A percentile compares a stretch with the other conserved stretches of the same genome.
phyloP scores from a whole-genome alignment of 306 rosid genomes.

The Cyclanthera cordifolia region DNA sequence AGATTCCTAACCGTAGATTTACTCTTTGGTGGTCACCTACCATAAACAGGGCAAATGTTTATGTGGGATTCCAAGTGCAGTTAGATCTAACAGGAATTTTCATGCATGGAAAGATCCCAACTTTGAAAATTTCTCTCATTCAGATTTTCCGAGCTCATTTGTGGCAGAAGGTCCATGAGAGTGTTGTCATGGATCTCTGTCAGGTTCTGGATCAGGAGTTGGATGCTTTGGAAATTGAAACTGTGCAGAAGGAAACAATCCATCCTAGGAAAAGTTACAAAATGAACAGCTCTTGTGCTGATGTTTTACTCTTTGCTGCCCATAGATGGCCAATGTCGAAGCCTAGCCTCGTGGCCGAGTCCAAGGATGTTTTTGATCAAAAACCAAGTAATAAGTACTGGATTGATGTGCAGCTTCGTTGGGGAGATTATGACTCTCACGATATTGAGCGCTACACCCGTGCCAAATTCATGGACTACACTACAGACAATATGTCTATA shows the following conservation, averaged over 20 bases:
- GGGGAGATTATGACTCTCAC: constrained; percentile 99
- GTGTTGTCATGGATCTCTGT: constrained; percentile 99
- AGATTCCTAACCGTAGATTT: constrained; percentile 96
- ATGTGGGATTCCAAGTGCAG: constrained; percentile 99
- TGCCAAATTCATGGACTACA: constrained; percentile 98
- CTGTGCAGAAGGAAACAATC: constrained; percentile 96
- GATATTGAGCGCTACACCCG: constrained; percentile 98
- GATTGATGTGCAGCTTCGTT: constrained; percentile 94
- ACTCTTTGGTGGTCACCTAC: constrained; percentile 99
- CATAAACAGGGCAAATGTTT: constrained; percentile 93
- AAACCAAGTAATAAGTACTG: constrained; percentile 97
- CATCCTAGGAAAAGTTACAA: constrained; percentile 98
- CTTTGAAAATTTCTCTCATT: constrained; percentile 92
- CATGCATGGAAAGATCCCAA: constrained; percentile 99
- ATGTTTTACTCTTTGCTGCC: constrained; percentile 90
- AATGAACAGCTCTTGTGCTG: constrained; percentile 99
- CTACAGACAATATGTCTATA: constrained; percentile 97
- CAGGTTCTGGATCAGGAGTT: constrained; percentile 98
- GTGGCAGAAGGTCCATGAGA: constrained; percentile 99
- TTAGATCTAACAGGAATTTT: constrained; percentile 94
- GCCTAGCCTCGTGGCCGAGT: constrained; percentile 97
- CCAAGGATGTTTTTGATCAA: constrained; percentile 97
- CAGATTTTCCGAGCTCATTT: constrained; percentile 97
- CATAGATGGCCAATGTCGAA: constrained; percentile 99
- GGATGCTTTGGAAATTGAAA: constrained; percentile 97